phyloP scores from a whole-genome alignment of 805 yeast species.

The Yarrowia sp. region DNA sequence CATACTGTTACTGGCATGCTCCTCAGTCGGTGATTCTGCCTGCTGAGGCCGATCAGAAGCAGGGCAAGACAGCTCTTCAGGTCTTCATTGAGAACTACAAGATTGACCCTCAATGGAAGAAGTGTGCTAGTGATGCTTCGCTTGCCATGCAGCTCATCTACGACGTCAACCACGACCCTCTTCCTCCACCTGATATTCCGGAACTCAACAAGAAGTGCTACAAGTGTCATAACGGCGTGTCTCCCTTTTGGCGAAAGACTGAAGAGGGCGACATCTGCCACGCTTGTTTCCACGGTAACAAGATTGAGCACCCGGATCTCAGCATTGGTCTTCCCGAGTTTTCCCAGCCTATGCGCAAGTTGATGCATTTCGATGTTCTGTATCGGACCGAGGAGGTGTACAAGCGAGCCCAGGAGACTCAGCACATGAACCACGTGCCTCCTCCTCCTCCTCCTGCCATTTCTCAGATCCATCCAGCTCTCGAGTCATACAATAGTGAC shows the following conservation, averaged over 20 bases:
- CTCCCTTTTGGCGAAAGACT: constrained; percentile 19
- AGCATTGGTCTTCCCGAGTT: constrained; percentile 25
- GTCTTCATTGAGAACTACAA: constrained; percentile 46
- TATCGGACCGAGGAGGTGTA: constrained; percentile 19
- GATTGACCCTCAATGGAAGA: constrained; percentile 27
- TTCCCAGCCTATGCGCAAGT: constrained; percentile 5
- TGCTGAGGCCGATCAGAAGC: constrained; percentile 43
- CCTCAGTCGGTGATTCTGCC: constrained; percentile 15
- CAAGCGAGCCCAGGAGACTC: neutral
- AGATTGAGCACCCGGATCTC: constrained; percentile 22
- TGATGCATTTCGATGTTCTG: constrained; percentile 27
- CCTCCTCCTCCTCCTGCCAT: constrained; percentile 8
- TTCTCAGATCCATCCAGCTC: constrained; percentile 19
- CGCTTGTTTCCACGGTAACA: constrained; percentile 9
- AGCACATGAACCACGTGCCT: constrained; percentile 5
- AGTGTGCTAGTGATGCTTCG: constrained; percentile 13
- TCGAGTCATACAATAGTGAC: constrained; percentile 4
- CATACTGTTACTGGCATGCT: constrained; percentile 43
- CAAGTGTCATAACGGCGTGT: constrained; percentile 22
- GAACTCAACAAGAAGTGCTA: constrained; percentile 22
- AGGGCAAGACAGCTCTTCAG: constrained; percentile 47
- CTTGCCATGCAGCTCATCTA: constrained; percentile 21
- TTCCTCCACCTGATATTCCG: constrained; percentile 22
- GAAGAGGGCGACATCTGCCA: constrained; percentile 18
- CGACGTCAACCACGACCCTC: constrained; percentile 29